phyloP scores from a whole-genome alignment of 768 basidiomycete species.

The Leucosporidium yakuticum region DNA sequence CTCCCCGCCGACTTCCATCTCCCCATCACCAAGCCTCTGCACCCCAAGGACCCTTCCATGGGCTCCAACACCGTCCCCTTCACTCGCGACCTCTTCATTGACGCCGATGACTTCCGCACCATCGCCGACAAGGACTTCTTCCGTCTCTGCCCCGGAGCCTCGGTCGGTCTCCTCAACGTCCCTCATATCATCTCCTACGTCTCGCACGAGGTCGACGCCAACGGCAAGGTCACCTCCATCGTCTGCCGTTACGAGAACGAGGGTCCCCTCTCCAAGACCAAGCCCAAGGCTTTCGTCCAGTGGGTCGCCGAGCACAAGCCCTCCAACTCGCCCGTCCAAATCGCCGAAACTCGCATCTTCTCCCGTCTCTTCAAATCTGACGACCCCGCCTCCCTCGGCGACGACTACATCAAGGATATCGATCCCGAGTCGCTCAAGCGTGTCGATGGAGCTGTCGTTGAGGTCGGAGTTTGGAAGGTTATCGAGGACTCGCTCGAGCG shows the following conservation, averaged over 20 bases:
- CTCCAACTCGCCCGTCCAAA: conserved; percentile 70
- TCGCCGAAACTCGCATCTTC: conserved; percentile 90
- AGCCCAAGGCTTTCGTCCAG: conserved; percentile 90
- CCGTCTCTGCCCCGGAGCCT: conserved; percentile 94
- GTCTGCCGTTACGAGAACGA: conserved; percentile 67
- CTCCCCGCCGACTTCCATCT: conserved; percentile 75
- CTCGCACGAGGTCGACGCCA: conserved; percentile 70
- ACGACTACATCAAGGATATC: conserved; percentile 74
- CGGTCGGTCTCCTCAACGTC: conserved; percentile 90
- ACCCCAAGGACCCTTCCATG: conserved; percentile 85
- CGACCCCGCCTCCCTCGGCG: conserved; percentile 60
- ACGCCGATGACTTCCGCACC: conserved; percentile 83
- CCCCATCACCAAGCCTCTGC: conserved; percentile 81
- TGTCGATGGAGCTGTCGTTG: conserved; percentile 72
- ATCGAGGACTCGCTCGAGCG: conserved; percentile 61
- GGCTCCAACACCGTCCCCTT: conserved; percentile 77
- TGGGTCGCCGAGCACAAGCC: conserved; percentile 85
- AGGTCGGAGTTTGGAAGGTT: conserved; percentile 80
- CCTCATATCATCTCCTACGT: conserved; percentile 87
- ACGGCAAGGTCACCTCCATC: conserved; percentile 72
- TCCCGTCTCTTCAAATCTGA: conserved; percentile 90
- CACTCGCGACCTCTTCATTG: conserved; percentile 84
- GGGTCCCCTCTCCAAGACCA: conserved; percentile 49
- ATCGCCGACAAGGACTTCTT: conserved; percentile 89
- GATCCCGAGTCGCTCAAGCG: conserved; percentile 74